A percentile compares a stretch with the other conserved stretches of the same genome.
Evolutionary conservation across 352 stramenopile species (phyloP).

Genomic region (Phytophthora cactorum): DNA sequence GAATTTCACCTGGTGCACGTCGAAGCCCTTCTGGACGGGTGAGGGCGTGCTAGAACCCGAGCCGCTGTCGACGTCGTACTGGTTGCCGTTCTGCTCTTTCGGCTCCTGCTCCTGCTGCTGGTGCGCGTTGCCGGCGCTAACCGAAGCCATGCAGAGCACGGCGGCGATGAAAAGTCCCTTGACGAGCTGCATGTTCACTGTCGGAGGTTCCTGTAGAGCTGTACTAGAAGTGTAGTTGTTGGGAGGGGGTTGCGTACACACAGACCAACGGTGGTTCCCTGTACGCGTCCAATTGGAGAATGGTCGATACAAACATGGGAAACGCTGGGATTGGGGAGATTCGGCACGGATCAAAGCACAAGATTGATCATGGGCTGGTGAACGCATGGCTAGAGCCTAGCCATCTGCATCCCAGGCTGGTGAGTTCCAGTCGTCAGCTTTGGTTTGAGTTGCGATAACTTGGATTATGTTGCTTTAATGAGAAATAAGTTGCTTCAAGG

Average conservation of each 20-base stretch:
- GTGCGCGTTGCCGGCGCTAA: slow-evolving; percentile 22
- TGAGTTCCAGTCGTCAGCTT: slow-evolving; percentile 6
- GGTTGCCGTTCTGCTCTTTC: slow-evolving; percentile 11
- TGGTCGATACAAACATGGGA: slow-evolving; percentile 16
- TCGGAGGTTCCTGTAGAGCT: slow-evolving; percentile 4
- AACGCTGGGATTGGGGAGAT: slow-evolving; percentile 26
- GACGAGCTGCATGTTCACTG: slow-evolving; percentile 35
- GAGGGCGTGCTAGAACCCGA: slow-evolving; percentile 6
- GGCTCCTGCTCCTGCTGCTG: slow-evolving; percentile 20
- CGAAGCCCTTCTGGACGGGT: slow-evolving; percentile 33
- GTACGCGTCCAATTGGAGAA: slow-evolving; percentile 33
- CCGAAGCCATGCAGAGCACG: slow-evolving; percentile 22
- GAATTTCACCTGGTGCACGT: slow-evolving; percentile 54
- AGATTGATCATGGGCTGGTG: slow-evolving; percentile 34
- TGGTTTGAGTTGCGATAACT: neutral
- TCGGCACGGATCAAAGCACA: slow-evolving; percentile 33
- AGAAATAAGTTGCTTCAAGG: neutral
- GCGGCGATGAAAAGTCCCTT: slow-evolving; percentile 36
- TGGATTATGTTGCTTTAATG: neutral
- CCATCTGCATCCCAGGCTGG: slow-evolving; percentile 18
- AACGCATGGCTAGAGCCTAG: slow-evolving; percentile 20
- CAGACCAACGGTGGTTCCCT: slow-evolving; percentile 10
- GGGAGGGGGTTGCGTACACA: neutral
- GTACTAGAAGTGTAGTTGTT: neutral
- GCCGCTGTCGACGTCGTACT: slow-evolving; percentile 4